These are phyloP conservation scores for Lanmaoa rubissima DNA, from an alignment of 768 basidiomycete genomes.

Conservation along the genomic window DNA sequence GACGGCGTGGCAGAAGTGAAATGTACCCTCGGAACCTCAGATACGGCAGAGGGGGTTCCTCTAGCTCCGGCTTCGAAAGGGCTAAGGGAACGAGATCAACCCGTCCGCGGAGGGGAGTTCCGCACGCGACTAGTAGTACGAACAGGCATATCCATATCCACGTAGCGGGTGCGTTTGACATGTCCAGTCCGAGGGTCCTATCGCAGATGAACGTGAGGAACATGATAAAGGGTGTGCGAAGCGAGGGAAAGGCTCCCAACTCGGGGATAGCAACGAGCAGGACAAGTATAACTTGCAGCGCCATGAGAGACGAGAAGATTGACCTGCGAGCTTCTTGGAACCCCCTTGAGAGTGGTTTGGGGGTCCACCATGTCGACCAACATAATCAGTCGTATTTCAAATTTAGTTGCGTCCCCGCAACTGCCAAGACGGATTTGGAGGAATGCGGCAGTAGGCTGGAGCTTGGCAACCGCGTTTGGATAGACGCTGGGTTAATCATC, in stretches of 20 bases:
- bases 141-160: slow-evolving; percentile 3
- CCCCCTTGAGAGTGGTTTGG: slow-evolving; percentile 2
- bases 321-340: slow-evolving; percentile 10
- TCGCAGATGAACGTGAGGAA: slow-evolving; percentile 24
- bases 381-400: slow-evolving; percentile 15
- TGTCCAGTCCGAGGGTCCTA: slow-evolving; percentile 11
- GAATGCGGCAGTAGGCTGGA: slow-evolving; percentile 22
- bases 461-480: slow-evolving; percentile 22
- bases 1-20: slow-evolving; percentile 6
- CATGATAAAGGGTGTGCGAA: slow-evolving; percentile 14
- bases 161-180: slow-evolving; percentile 6
- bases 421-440: slow-evolving; percentile 20
- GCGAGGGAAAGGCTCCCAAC: slow-evolving; percentile 13
- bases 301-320: slow-evolving; percentile 22
- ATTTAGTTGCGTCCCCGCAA: slow-evolving; percentile 18
- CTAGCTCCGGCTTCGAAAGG: slow-evolving; percentile 15
- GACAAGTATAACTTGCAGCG: slow-evolving; percentile 18
- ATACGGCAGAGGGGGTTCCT: slow-evolving; percentile 9
- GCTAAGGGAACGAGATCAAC: slow-evolving; percentile 16
- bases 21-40: slow-evolving; percentile 3
- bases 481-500: slow-evolving; percentile 5
- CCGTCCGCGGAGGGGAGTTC: slow-evolving; percentile 26
- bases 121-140: slow-evolving; percentile 2
- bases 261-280: slow-evolving; percentile 22
- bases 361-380: slow-evolving; percentile 16